phyloP scores from a whole-genome alignment of 805 yeast species.

The Suhomyces sp. region DNA sequence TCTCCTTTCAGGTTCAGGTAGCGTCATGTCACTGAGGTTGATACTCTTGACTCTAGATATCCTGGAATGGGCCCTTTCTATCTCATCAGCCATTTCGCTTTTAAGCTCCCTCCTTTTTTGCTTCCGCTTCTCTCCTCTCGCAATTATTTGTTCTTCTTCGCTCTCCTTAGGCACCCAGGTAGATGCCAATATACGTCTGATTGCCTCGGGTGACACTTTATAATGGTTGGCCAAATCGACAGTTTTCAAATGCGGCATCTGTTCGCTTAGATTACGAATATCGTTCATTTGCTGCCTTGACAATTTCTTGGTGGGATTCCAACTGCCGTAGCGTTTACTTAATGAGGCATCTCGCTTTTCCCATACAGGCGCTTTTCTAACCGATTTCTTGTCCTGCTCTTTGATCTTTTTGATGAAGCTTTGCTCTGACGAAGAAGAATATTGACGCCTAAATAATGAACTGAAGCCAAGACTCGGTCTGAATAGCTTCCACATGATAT shows the following conservation, averaged over 20 bases:
- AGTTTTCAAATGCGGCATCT: slow-evolving; percentile 59
- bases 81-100: slow-evolving; percentile 8
- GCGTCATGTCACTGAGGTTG: background rate
- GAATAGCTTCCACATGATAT: background rate
- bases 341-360: slow-evolving; percentile 62
- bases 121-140: slow-evolving; percentile 47
- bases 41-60: slow-evolving; percentile 9
- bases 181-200: slow-evolving; percentile 73
- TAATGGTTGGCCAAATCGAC: slow-evolving; percentile 61
- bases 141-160: slow-evolving; percentile 42
- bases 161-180: slow-evolving; percentile 66
- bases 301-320: slow-evolving; percentile 68
- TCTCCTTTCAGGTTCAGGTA: background rate
- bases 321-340: slow-evolving; percentile 57
- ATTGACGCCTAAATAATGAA: background rate
- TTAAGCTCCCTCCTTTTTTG: slow-evolving; percentile 11
- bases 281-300: slow-evolving; percentile 68
- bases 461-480: background rate
- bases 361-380: slow-evolving; percentile 50
- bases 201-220: slow-evolving; percentile 74
- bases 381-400: slow-evolving; percentile 40
- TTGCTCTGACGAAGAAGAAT: background rate
- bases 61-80: slow-evolving; percentile 7
- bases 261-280: slow-evolving; percentile 52
- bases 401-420: slow-evolving; percentile 1